Evolutionary conservation across 805 yeast genomes (phyloP).

Genomic region (Metschnikowia reukaufii): DNA sequence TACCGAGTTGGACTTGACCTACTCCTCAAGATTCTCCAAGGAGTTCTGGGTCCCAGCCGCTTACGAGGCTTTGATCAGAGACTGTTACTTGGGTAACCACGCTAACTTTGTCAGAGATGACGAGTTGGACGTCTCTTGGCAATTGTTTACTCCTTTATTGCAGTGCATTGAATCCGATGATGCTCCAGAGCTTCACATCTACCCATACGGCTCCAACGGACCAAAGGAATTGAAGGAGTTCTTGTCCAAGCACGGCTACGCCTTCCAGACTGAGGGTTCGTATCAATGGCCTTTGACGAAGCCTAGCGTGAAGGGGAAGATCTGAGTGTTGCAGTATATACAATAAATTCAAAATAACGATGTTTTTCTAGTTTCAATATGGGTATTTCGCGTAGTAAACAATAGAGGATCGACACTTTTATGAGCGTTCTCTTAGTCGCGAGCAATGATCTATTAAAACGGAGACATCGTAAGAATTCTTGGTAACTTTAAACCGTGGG

Average conservation of each 20-base stretch:
- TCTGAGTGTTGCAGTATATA: slow-evolving; percentile 13
- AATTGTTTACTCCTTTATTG: slow-evolving; percentile 86
- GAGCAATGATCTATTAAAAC: too few species aligned
- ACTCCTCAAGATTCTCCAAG: slow-evolving; percentile 69
- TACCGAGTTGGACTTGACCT: slow-evolving; percentile 89
- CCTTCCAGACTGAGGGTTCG: slow-evolving; percentile 56
- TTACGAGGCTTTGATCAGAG: slow-evolving; percentile 92
- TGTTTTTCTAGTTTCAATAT: neutral
- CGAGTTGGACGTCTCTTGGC: slow-evolving; percentile 93
- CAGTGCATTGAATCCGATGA: slow-evolving; percentile 71
- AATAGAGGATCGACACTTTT: too few species aligned
- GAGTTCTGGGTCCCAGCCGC: slow-evolving; percentile 97
- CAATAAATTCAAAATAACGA: neutral
- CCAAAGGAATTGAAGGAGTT: slow-evolving; percentile 66
- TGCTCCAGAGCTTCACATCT: slow-evolving; percentile 65
- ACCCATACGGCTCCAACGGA: slow-evolving; percentile 91
- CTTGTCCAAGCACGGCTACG: slow-evolving; percentile 69
- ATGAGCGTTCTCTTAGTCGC: too few species aligned
- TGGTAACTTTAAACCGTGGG: too few species aligned
- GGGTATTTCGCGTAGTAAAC: too few species aligned
- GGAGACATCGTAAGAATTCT: too few species aligned
- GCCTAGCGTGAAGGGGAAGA: slow-evolving; percentile 37
- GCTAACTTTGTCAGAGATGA: slow-evolving; percentile 98
- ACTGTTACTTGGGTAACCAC: slow-evolving; percentile 87
- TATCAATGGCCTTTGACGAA: slow-evolving; percentile 93